Conservation (phyloP, 768 basidiomycete genomes). For the Stropharia rugosoannulata region DNA sequence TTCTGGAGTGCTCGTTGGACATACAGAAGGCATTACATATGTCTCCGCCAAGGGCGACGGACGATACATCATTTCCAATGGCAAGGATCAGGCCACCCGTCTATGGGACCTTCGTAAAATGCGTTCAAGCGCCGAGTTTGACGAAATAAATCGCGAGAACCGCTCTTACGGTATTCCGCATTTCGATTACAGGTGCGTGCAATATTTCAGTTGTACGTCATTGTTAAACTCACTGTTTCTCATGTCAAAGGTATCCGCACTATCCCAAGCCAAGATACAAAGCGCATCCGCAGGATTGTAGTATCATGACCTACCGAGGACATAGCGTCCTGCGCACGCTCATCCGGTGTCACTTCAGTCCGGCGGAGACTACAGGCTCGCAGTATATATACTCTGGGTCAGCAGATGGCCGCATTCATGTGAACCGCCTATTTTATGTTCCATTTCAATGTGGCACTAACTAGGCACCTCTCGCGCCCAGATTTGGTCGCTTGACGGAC, state of each 20-base stretch:
- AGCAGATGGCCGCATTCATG: conserved; percentile 82
- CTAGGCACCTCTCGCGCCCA: conserved; percentile 28
- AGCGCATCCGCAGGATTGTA: conserved; percentile 87
- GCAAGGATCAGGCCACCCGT: conserved; percentile 90
- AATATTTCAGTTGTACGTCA: neutral
- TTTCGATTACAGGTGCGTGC: conserved; percentile 82
- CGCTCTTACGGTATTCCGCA: conserved; percentile 53
- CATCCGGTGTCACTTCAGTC: conserved; percentile 96
- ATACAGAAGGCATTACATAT: conserved; percentile 94
- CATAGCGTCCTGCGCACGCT: conserved; percentile 89
- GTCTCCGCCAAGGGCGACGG: conserved; percentile 97
- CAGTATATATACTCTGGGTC: conserved; percentile 96
- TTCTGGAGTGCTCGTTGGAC: conserved; percentile 91
- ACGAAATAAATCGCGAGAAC: conserved; percentile 41
- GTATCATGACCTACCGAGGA: conserved; percentile 94
- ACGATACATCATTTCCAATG: conserved; percentile 92
- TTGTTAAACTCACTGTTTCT: neutral
- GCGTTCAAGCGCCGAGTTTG: conserved; percentile 71
- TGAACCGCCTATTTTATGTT: conserved; percentile 22
- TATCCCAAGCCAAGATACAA: conserved; percentile 62
- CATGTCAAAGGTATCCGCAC: conserved; percentile 47
- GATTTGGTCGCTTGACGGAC: conserved; percentile 96
- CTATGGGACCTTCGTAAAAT: conserved; percentile 96
- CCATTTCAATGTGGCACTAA: neutral
- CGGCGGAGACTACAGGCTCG: conserved; percentile 85